A percentile compares a stretch with the other conserved stretches of the same genome.
Conservation (phyloP, 1,139 yeast genomes). For the Candida sanyaensis region DNA sequence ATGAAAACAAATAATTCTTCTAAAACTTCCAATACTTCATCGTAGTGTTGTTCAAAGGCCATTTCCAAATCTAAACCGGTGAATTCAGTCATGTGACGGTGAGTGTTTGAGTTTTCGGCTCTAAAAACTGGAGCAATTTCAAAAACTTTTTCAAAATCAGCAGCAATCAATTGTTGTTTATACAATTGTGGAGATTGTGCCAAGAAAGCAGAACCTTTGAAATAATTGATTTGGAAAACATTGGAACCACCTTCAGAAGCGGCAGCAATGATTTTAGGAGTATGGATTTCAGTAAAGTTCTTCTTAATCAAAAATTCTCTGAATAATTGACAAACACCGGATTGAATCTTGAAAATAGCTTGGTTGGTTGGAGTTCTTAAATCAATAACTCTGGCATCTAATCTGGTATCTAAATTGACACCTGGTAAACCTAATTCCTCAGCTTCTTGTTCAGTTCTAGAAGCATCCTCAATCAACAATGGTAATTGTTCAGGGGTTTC, state of each 20-base stretch:
- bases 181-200: slow-evolving; percentile 99
- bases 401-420: slow-evolving; percentile 93
- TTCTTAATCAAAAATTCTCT: slow-evolving; percentile 75
- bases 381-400: slow-evolving; percentile 94
- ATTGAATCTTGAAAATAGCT: slow-evolving; percentile 91
- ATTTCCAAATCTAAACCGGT: slow-evolving; percentile 96
- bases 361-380: slow-evolving; percentile 96
- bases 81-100: slow-evolving; percentile 99
- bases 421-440: slow-evolving; percentile 89
- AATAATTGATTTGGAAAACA: slow-evolving; percentile 90
- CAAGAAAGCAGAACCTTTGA: slow-evolving; percentile 87
- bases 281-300: slow-evolving; percentile 87
- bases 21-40: slow-evolving; percentile 85
- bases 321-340: slow-evolving; percentile 86
- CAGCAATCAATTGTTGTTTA: slow-evolving; percentile 97
- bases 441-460: slow-evolving; percentile 93
- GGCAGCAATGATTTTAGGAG: slow-evolving; percentile 93
- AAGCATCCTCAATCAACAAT: slow-evolving; percentile 91
- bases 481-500: slow-evolving; percentile 95
- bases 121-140: slow-evolving; percentile 98
- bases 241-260: slow-evolving; percentile 98
- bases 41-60: slow-evolving; percentile 98
- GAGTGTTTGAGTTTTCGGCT: slow-evolving; percentile 98
- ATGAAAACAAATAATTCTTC: slow-evolving; percentile 87
- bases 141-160: slow-evolving; percentile 93